Base-by-base conservation (phyloP, 495 filamentous ascomycete species). In the Penicillium alfredii region DNA sequence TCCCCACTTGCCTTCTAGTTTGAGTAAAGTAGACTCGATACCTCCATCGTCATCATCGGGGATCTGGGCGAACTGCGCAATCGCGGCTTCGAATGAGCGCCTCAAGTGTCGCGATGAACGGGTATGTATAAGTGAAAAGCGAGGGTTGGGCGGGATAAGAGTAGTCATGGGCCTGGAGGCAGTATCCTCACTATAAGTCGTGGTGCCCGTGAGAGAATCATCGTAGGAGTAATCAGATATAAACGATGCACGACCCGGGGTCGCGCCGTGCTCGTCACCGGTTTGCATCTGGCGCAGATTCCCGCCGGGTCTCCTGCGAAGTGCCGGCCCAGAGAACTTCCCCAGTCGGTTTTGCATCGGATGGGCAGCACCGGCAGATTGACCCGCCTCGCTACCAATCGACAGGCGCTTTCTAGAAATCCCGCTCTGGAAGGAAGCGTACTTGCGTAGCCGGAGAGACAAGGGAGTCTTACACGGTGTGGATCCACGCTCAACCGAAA, bases 41-140 rank as follows among this genome's bases (percentile, higher is more conserved):
- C 90, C 89, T n/a, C 89, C 90, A 58, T 92, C 87, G 36, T 86
- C 84, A 41, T 90, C 85, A 55, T 99, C 93, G 0, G 89, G 87
- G 14, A 98, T 84, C 38, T 83, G 78, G 6, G 89, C 86, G 44
- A 98, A 79, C 48, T 86, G 82, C 32, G 87, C 82, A 17, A 94
- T 86, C 38, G 93, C 90, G 7, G 77, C 80, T 60, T 97, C 86
- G 39, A 97, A 96, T 1, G 88, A 94, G 8, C 85, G 83, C 25
- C 86, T 73, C 64, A 92, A 66, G 25, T 86, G 72, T 49, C 87
- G 82, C 3, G 82, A 84, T 2, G 82, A 84, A 49, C 83, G 78
- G 0, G 82, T 86, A 32, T 76, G 80, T 22, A 90, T 76, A 6
- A 93, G 67, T 3, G 82, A 88, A 12, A 66, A 66, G 13, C 57